These are phyloP conservation scores for Aspergillus bridgeri DNA, from an alignment of 495 filamentous ascomycete genomes.

Conservation along the genomic window DNA sequence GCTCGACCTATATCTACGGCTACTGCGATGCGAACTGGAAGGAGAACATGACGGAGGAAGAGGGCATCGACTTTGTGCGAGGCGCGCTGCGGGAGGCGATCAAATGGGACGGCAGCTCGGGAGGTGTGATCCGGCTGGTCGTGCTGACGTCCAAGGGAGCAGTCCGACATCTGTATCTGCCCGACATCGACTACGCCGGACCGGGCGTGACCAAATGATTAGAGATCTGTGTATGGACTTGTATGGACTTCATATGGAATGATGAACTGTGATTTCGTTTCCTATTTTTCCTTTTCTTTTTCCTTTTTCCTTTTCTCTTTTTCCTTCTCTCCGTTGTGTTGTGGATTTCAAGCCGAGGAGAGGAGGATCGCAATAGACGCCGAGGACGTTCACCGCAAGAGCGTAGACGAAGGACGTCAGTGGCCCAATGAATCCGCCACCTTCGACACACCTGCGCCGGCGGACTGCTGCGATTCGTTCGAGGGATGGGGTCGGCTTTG, in stretches of 20 bases:
- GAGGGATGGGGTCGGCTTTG: no score
- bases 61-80: constrained; percentile 93
- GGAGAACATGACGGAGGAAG: constrained; percentile 89
- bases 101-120: constrained; percentile 98
- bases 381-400: no score
- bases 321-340: no score
- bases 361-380: no score
- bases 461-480: constrained; percentile 39
- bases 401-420: not conserved
- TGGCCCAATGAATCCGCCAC: constrained; percentile 16
- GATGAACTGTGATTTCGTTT: constrained; percentile 26
- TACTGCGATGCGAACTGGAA: constrained; percentile 97
- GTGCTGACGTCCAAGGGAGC: constrained; percentile 89
- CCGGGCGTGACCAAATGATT: constrained; percentile 50
- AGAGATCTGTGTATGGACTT: constrained; percentile 6
- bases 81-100: constrained; percentile 86
- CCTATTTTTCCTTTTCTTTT: not conserved
- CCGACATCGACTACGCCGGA: constrained; percentile 76
- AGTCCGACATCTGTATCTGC: constrained; percentile 83
- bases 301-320: no score
- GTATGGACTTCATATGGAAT: constrained; percentile 17
- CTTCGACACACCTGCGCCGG: constrained; percentile 52
- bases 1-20: constrained; percentile 98
- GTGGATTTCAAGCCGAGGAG: no score
- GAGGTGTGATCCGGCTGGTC: constrained; percentile 96